Percentiles rank a stretch among this genome's conserved stretches.
These are phyloP conservation scores for Xerocomellus amylosporus DNA, from an alignment of 768 basidiomycete genomes.

Conservation along the genomic window DNA sequence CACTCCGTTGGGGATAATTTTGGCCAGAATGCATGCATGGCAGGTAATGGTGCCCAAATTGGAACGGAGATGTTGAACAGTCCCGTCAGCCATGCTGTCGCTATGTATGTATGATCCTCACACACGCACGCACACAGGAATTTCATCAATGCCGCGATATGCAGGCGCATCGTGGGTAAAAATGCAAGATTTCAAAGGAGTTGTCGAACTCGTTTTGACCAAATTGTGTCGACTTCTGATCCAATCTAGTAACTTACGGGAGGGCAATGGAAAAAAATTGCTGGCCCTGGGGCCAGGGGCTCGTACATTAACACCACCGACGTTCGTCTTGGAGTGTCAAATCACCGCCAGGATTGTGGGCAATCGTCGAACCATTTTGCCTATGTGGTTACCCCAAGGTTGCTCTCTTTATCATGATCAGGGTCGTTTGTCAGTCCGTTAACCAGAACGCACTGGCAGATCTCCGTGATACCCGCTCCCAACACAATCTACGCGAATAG, in stretches of 20 bases:
- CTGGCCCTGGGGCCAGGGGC: neutral
- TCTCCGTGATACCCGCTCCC: neutral
- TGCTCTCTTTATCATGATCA: neutral
- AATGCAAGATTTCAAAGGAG: neutral
- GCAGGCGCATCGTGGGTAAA: slow-evolving; percentile 22
- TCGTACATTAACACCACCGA: neutral
- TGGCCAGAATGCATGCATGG: neutral
- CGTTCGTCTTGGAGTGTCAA: neutral
- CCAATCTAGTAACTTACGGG: slow-evolving; percentile 9
- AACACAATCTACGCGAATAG: slow-evolving; percentile 15
- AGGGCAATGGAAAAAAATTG: neutral
- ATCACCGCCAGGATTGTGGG: slow-evolving; percentile 1
- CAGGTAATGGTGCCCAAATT: neutral
- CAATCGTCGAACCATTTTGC: neutral
- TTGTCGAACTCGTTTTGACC: slow-evolving; percentile 29
- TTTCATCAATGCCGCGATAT: slow-evolving; percentile 27
- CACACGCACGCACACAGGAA: slow-evolving; percentile 7
- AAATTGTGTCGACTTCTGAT: slow-evolving; percentile 29
- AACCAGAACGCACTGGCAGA: neutral
- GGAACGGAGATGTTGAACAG: neutral
- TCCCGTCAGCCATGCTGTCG: neutral
- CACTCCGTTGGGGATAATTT: neutral
- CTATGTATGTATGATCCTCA: neutral
- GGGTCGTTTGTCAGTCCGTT: slow-evolving; percentile 5
- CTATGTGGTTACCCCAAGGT: neutral